Percentiles rank a stretch among this genome's conserved stretches.
Conservation (phyloP, 768 basidiomycete genomes). For the Auriscalpium microsporum region DNA sequence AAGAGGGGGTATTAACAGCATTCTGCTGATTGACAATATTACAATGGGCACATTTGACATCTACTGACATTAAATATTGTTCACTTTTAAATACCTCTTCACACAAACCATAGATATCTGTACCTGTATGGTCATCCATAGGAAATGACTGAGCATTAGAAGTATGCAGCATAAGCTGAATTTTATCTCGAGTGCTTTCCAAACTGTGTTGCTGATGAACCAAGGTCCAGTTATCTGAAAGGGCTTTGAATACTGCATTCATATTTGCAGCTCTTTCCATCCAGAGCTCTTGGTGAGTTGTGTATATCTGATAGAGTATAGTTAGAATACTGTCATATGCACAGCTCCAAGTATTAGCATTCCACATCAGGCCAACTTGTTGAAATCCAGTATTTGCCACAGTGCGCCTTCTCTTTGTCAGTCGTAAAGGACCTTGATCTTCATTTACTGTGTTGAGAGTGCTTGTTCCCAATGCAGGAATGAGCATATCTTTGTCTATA, state of each 20-base stretch:
- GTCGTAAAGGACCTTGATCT: neutral
- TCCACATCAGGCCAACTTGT: neutral
- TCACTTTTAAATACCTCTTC: neutral
- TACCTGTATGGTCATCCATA: neutral
- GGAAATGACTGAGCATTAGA: neutral
- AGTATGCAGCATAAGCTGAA: neutral
- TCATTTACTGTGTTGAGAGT: neutral
- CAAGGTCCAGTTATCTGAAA: neutral
- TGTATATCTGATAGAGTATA: neutral
- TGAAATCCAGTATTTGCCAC: neutral
- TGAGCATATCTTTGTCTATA: neutral
- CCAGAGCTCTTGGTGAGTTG: neutral
- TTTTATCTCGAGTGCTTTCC: neutral
- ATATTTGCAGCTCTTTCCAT: neutral
- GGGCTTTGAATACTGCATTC: neutral
- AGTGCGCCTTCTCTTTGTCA: neutral
- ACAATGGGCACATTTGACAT: neutral
- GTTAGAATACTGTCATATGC: constrained; percentile 4
- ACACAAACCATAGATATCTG: neutral
- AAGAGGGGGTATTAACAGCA: neutral
- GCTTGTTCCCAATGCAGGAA: neutral
- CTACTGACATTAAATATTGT: neutral
- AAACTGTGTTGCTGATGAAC: neutral
- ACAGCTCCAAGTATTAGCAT: constrained; percentile 1
- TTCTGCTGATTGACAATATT: neutral